Conservation (phyloP, 352 stramenopile species). For the Phytophthora ramorum region DNA sequence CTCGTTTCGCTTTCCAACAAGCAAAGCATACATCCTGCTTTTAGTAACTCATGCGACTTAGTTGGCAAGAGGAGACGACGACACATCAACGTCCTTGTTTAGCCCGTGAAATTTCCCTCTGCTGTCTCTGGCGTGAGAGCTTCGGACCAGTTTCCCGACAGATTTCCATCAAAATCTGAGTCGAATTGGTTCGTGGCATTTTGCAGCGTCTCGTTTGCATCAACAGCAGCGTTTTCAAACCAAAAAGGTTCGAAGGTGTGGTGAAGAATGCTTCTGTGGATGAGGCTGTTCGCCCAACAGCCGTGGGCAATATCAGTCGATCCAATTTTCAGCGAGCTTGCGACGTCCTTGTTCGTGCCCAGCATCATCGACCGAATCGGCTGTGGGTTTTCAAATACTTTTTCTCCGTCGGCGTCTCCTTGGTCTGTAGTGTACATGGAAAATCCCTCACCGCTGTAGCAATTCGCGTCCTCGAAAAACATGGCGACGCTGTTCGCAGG, state of each 20-base stretch:
- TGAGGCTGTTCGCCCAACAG: not conserved
- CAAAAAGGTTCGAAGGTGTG: not conserved
- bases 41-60: no score
- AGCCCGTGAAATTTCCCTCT: not conserved
- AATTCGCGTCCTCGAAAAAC: conserved; percentile 1
- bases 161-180: not conserved
- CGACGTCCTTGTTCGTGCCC: not conserved
- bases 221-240: not conserved
- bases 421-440: not conserved
- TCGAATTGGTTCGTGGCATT: not conserved
- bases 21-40: no score
- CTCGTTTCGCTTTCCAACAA: no score
- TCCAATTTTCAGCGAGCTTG: not conserved
- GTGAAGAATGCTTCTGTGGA: not conserved
- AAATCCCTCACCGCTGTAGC: conserved; percentile 3
- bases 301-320: not conserved
- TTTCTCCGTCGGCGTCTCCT: not conserved
- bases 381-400: not conserved
- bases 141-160: not conserved
- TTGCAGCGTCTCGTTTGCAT: not conserved
- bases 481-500: not conserved
- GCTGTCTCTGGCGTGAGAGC: not conserved
- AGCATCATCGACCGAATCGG: conserved; percentile 1
- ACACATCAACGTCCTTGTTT: not conserved
- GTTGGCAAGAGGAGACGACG: not conserved